Percentiles rank a stretch among this genome's conserved stretches.
Evolutionary conservation across 306 rosid species (phyloP).

Genomic region (Betula pendula): DNA sequence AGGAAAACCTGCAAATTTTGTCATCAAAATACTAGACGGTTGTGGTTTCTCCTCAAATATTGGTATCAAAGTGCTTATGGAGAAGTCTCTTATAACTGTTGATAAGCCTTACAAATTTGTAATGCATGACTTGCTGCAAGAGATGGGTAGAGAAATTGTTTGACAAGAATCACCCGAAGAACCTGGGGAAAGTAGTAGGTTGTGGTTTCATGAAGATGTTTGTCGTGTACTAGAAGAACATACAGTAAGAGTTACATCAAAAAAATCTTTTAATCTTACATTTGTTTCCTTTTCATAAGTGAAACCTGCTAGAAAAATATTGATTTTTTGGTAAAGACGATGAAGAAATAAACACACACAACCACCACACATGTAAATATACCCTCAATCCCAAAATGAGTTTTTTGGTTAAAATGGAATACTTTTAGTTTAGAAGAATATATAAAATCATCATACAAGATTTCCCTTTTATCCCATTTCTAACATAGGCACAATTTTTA

Average conservation of each 20-base stretch:
- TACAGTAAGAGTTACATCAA: neutral
- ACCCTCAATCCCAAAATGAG: too few species aligned
- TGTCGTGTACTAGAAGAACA: slow-evolving; percentile 21
- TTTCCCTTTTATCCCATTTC: too few species aligned
- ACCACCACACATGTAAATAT: too few species aligned
- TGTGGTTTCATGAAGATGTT: slow-evolving; percentile 34
- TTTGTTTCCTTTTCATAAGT: too few species aligned
- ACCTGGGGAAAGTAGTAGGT: slow-evolving; percentile 31
- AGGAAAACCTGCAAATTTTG: slow-evolving; percentile 22
- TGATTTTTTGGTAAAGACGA: too few species aligned
- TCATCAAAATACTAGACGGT: slow-evolving; percentile 18
- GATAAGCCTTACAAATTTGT: slow-evolving; percentile 5
- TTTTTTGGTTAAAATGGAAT: too few species aligned
- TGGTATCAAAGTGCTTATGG: slow-evolving; percentile 14
- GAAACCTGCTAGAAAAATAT: too few species aligned
- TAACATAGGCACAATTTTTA: too few species aligned
- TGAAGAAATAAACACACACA: too few species aligned
- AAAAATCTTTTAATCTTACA: too few species aligned
- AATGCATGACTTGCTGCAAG: slow-evolving; percentile 27
- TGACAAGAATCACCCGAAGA: neutral
- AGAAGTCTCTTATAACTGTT: slow-evolving; percentile 29
- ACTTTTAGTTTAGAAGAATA: too few species aligned
- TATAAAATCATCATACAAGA: too few species aligned
- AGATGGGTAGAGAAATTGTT: slow-evolving; percentile 32
- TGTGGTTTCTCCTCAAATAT: slow-evolving; percentile 18